Base-by-base conservation (phyloP, 352 stramenopile species). In the Globisporangium cylindrosporum region DNA sequence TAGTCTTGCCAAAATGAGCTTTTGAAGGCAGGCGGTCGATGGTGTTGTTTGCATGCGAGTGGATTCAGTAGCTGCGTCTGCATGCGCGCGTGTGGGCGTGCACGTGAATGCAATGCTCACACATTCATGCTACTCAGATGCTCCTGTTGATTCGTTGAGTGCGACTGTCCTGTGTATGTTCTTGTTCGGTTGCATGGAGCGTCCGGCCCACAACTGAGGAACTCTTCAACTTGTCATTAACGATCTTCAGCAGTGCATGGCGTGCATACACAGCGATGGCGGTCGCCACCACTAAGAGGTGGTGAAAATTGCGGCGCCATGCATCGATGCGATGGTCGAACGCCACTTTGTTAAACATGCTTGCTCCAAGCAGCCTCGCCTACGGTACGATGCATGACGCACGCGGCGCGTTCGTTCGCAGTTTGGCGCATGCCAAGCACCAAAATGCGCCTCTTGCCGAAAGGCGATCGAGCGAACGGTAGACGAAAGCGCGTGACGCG, bases 401-500 rank as follows among this genome's bases (percentile, higher is more conserved):
- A 48, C 38, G 38, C 38, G 20, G 38, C 4, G 49, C 49, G 22
- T 57, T 34, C 4, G 49, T 57, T 32, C 22, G 49, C 22, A 57
- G 49, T n/a, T 57, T n/a, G 20, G 49, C 22, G 22, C 49, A n/a
- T 32, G 49, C 49, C 49, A 57, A 57, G 49, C 49, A 57, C 9
- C 49, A 12, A 32, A 32, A 57, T 8, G 48, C 49, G 49, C n/a
- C 49, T 15, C 49, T 56, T 56, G 7, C 12, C 14, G 48, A 27
- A 27, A 54, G 4, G 24, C 24, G 22, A 32, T 10, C 25, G 12
- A 22, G 48, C 48, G 48, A 20, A 8, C n/a, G 22, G n/a, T 57
- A 29, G 49, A 57, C 49, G 49, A 32, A 57, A 12, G 49, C 49
- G 10, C 9, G 49, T 57, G 49, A 57, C 49, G 49, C 49, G 49